Percentiles rank a stretch among this genome's conserved stretches.
phyloP scores from a whole-genome alignment of 1,284 basidiomycete species.

The Taiwanofungus camphoratus region DNA sequence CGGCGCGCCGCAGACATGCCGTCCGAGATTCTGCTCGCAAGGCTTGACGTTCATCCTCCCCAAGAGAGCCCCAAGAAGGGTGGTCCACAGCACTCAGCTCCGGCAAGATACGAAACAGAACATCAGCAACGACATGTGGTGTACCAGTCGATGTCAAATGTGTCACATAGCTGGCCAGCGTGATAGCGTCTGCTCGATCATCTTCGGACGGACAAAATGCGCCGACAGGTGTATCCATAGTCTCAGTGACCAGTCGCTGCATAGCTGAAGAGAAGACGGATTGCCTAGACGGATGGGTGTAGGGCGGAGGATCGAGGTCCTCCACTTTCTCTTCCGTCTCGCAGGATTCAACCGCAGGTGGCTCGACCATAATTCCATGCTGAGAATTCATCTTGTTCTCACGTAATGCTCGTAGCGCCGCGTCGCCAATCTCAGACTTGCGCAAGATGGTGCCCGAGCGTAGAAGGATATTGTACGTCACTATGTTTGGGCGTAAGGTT shows the following conservation, averaged over 20 bases:
- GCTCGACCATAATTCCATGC: constrained; percentile 2
- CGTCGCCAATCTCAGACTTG: constrained; percentile 36
- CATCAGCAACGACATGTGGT: constrained; percentile 34
- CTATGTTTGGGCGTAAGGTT: constrained; percentile 37
- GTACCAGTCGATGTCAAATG: constrained; percentile 48
- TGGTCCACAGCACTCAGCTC: constrained; percentile 39
- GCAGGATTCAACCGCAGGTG: not conserved
- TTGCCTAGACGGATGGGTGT: not conserved
- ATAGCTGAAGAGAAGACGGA: constrained; percentile 6
- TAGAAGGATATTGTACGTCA: constrained; percentile 54
- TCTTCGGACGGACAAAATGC: constrained; percentile 11
- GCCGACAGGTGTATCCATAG: constrained; percentile 15
- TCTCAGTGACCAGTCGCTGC: constrained; percentile 7
- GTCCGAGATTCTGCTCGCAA: constrained; percentile 23
- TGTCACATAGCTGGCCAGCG: constrained; percentile 47
- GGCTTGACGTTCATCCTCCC: constrained; percentile 15
- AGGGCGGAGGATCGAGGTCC: not conserved
- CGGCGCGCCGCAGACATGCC: constrained; percentile 35
- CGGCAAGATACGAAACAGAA: constrained; percentile 51
- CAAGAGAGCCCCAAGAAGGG: constrained; percentile 29
- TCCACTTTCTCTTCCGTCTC: no score
- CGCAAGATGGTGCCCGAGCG: constrained; percentile 49
- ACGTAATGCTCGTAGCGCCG: constrained; percentile 28
- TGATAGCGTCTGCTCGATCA: constrained; percentile 30
- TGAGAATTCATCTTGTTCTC: constrained; percentile 1